A percentile compares a stretch with the other conserved stretches of the same genome.
Conservation (phyloP, 2,329 filamentous ascomycete species). For the Pseudodiploospora longispora region DNA sequence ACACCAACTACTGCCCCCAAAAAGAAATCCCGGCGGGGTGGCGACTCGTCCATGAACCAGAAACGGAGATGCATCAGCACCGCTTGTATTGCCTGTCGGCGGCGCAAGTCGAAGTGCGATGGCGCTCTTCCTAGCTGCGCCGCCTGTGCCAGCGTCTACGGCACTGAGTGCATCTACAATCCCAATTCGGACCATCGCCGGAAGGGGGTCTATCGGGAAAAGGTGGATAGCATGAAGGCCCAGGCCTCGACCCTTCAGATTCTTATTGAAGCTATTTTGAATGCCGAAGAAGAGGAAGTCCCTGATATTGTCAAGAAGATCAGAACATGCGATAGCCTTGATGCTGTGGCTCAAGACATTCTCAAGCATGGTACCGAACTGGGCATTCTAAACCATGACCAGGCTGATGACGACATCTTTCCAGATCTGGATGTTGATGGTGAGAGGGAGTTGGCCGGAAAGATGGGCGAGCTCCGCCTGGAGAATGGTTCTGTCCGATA, state of each 20-base stretch:
- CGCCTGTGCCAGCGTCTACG: constrained; percentile 91
- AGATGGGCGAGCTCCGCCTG: constrained; percentile 84
- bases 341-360: constrained; percentile 46
- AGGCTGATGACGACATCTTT: constrained; percentile 31
- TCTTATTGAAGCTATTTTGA: constrained; percentile 87
- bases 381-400: constrained; percentile 22
- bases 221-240: constrained; percentile 80
- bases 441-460: constrained; percentile 79
- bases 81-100: constrained; percentile 74
- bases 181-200: constrained; percentile 92
- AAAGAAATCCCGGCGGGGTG: constrained; percentile 44
- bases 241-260: constrained; percentile 82
- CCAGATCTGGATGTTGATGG: constrained; percentile 38
- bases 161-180: constrained; percentile 86
- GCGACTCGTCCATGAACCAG: constrained; percentile 35
- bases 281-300: constrained; percentile 82
- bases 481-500: constrained; percentile 85
- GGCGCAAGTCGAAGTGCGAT: constrained; percentile 82
- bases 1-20: constrained; percentile 20
- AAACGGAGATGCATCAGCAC: constrained; percentile 77
- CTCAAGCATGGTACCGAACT: constrained; percentile 31
- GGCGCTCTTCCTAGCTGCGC: constrained; percentile 86
- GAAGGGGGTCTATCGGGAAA: constrained; percentile 95
- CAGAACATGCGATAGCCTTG: constrained; percentile 69
- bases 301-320: constrained; percentile 76